Conservation (phyloP, 106 monocot genomes). For the Acorus calamus region DNA sequence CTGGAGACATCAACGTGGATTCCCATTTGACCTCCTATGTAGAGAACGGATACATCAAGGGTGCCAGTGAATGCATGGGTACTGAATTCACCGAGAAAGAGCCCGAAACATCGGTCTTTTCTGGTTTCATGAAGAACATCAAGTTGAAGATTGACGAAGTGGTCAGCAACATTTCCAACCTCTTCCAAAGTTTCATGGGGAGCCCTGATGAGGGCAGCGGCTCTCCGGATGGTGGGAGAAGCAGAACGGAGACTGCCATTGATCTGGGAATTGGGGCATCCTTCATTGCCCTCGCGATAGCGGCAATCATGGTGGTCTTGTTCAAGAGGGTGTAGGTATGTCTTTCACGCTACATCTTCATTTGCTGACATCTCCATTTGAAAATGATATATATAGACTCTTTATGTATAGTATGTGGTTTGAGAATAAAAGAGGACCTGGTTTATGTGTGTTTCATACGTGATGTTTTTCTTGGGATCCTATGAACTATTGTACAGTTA, state of each 20-base stretch:
- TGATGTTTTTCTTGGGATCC: too few species aligned
- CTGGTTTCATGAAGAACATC: neutral
- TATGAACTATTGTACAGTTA: too few species aligned
- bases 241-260: neutral
- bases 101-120: neutral
- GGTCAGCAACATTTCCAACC: conserved; percentile 3
- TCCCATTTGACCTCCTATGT: neutral
- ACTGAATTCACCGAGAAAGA: neutral
- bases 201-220: neutral
- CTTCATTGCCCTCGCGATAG: neutral
- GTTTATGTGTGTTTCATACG: too few species aligned
- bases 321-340: conserved; percentile 3
- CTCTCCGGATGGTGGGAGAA: neutral
- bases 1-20: too few species aligned
- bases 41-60: neutral
- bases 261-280: neutral
- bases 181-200: conserved; percentile 7
- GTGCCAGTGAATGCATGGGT: neutral
- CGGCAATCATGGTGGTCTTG: neutral
- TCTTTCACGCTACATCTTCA: too few species aligned
- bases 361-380: too few species aligned
- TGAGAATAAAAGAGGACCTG: too few species aligned
- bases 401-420: too few species aligned
- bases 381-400: too few species aligned
- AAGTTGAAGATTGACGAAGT: conserved; percentile 1